phyloP scores from a whole-genome alignment of 2,329 filamentous ascomycete species.

The Aspergillus sp. region DNA sequence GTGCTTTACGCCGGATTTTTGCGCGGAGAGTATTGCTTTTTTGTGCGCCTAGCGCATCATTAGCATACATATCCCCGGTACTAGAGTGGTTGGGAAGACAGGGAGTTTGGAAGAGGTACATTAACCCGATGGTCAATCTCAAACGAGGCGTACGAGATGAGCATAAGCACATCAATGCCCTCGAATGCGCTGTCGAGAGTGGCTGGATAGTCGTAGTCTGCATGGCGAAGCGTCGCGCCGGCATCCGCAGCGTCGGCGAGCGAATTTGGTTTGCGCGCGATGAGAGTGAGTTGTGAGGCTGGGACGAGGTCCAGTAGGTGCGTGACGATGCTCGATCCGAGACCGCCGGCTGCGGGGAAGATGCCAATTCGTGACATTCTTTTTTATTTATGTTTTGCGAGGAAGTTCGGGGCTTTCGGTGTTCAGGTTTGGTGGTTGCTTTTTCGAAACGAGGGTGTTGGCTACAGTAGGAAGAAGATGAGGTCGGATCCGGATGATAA shows the following conservation, averaged over 20 bases:
- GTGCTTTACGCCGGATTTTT: slow-evolving; percentile 55
- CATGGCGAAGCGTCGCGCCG: slow-evolving; percentile 40
- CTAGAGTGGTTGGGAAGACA: too few relatives aligned
- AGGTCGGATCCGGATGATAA: neutral
- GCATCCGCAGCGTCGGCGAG: slow-evolving; percentile 19
- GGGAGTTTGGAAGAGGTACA: slow-evolving; percentile 28
- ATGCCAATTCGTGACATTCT: slow-evolving; percentile 31
- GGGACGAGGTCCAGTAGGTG: slow-evolving; percentile 53
- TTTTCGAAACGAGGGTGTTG: neutral
- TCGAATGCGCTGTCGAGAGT: slow-evolving; percentile 55
- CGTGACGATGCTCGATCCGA: slow-evolving; percentile 56
- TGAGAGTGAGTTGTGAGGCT: slow-evolving; percentile 53
- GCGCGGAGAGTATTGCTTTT: slow-evolving; percentile 58
- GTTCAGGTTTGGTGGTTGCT: neutral
- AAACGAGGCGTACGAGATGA: slow-evolving; percentile 60
- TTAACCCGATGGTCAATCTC: slow-evolving; percentile 52
- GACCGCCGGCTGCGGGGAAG: slow-evolving; percentile 58
- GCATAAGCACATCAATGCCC: slow-evolving; percentile 57
- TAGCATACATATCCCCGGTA: too few relatives aligned
- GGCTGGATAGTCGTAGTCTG: slow-evolving; percentile 55
- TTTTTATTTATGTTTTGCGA: neutral
- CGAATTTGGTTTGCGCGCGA: slow-evolving; percentile 45
- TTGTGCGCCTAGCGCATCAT: slow-evolving; percentile 40
- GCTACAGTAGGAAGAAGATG: too few relatives aligned
- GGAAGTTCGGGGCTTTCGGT: too few relatives aligned